These are phyloP conservation scores for Cryoendolithus antarcticus DNA, from an alignment of 2,329 filamentous ascomycete species.

Conservation along the genomic window DNA sequence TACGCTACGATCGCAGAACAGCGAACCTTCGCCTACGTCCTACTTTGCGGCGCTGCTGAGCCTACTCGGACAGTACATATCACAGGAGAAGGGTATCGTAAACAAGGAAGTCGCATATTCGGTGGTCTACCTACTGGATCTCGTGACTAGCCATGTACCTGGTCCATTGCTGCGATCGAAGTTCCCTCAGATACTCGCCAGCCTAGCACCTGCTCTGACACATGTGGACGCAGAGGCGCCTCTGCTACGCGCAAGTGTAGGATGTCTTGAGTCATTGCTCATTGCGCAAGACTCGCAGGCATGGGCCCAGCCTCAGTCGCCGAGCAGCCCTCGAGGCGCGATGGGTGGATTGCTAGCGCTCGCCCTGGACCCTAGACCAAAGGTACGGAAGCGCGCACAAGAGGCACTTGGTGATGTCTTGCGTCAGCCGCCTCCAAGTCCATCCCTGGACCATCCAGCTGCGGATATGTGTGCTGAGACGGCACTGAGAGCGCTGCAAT, in stretches of 20 bases:
- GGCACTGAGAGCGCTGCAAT: conserved; percentile 65
- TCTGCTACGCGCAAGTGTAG: conserved; percentile 75
- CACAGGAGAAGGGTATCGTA: conserved; percentile 47
- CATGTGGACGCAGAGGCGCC: conserved; percentile 75
- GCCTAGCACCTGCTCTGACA: conserved; percentile 72
- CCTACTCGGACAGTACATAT: conserved; percentile 66
- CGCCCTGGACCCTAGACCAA: conserved; percentile 76
- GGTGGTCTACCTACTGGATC: conserved; percentile 88
- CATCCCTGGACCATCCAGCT: conserved; percentile 84
- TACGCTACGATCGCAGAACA: conserved; percentile 78
- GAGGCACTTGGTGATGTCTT: conserved; percentile 78
- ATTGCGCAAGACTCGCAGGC: conserved; percentile 75
- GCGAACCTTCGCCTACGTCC: conserved; percentile 69
- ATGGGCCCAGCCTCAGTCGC: conserved; percentile 74
- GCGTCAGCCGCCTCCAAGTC: conserved; percentile 75
- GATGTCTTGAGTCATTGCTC: conserved; percentile 83
- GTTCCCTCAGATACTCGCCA: conserved; percentile 83
- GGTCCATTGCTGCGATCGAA: conserved; percentile 81
- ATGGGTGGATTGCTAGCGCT: conserved; percentile 76
- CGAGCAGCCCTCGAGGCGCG: conserved; percentile 76
- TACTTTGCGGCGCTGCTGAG: conserved; percentile 95
- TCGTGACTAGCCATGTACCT: conserved; percentile 75
- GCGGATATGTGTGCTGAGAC: conserved; percentile 94
- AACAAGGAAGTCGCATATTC: conserved; percentile 76
- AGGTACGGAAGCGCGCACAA: conserved; percentile 86